A percentile compares a stretch with the other conserved stretches of the same genome.
Evolutionary conservation across 2,329 filamentous ascomycete species (phyloP).

Genomic region (Diplocarpon mali): DNA sequence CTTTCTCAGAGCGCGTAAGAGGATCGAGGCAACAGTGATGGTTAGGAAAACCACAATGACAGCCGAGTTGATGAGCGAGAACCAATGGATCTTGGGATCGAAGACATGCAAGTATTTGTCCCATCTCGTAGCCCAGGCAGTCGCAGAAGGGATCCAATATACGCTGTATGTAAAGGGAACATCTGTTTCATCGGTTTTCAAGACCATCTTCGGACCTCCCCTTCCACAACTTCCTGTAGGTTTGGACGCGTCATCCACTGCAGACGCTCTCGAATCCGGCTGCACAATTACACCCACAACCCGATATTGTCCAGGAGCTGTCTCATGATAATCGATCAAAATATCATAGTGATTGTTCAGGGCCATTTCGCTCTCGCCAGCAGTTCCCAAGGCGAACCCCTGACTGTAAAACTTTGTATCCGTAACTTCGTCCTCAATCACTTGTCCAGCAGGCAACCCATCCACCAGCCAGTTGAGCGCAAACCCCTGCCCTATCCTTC

Average conservation of each 20-base stretch:
- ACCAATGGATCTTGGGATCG: constrained; percentile 98
- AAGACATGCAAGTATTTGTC: constrained; percentile 98
- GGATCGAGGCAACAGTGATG: constrained; percentile 83
- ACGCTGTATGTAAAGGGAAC: constrained; percentile 90
- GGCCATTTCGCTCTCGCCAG: constrained; percentile 42
- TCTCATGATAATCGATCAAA: constrained; percentile 80
- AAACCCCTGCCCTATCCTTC: constrained; percentile 72
- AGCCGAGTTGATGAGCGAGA: constrained; percentile 91
- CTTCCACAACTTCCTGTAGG: constrained; percentile 49
- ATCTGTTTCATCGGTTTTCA: constrained; percentile 53
- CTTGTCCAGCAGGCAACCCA: constrained; percentile 80
- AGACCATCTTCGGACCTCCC: constrained; percentile 43
- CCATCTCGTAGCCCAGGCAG: constrained; percentile 94
- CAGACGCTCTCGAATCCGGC: constrained; percentile 59
- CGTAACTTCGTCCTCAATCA: constrained; percentile 65
- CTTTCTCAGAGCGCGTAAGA: constrained; percentile 79
- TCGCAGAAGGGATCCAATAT: constrained; percentile 73
- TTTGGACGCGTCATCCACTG: constrained; percentile 29
- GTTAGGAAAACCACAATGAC: constrained; percentile 89
- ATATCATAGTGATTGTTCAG: constrained; percentile 98
- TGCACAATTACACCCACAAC: constrained; percentile 89
- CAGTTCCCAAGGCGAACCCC: constrained; percentile 70
- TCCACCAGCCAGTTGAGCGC: constrained; percentile 95
- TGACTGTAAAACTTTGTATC: constrained; percentile 78
- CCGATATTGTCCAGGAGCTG: constrained; percentile 59